These are phyloP conservation scores for Bertia moriformis DNA, from an alignment of 2,329 filamentous ascomycete species.

Conservation along the genomic window DNA sequence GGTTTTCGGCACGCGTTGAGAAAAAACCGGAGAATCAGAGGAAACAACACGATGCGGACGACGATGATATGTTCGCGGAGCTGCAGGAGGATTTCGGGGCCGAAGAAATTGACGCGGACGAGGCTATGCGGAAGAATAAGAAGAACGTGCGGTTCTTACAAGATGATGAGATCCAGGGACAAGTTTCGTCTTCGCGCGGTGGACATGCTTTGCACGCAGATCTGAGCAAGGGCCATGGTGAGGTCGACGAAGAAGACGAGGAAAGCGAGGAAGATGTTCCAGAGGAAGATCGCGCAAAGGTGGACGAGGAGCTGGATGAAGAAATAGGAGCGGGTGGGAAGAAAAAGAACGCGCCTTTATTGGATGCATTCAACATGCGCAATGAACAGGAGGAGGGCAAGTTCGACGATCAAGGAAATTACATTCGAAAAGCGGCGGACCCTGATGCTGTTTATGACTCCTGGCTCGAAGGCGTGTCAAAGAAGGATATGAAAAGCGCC, in stretches of 20 bases:
- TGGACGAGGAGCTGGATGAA: conserved; percentile 38
- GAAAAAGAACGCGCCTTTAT: conserved; percentile 50
- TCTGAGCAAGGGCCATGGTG: conserved; percentile 16
- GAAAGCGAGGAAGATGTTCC: conserved; percentile 11
- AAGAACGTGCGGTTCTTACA: conserved; percentile 46
- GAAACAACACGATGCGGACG: not conserved
- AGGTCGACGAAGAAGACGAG: conserved; percentile 9
- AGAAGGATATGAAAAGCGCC: conserved; percentile 50
- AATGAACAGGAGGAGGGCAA: conserved; percentile 50
- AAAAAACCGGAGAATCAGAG: not conserved
- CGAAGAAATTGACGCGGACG: not conserved
- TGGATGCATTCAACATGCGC: conserved; percentile 58
- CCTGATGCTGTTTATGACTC: conserved; percentile 51
- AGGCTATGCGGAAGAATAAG: conserved; percentile 13
- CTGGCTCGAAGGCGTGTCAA: conserved; percentile 52
- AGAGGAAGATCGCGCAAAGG: conserved; percentile 34
- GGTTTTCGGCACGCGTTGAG: not conserved
- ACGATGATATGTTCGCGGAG: conserved; percentile 1
- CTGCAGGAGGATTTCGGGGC: not conserved
- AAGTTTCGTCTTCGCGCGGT: conserved; percentile 15
- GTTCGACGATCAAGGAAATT: conserved; percentile 56
- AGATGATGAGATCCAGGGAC: conserved; percentile 46
- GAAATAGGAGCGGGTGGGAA: conserved; percentile 53
- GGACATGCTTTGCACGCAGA: not conserved
- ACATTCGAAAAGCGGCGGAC: conserved; percentile 47